Evolutionary conservation across 73 alveolate genomes (phyloP), one percentile per base, ranked within the genome.

Genomic region (Paramecium sexaurelia): DNA sequence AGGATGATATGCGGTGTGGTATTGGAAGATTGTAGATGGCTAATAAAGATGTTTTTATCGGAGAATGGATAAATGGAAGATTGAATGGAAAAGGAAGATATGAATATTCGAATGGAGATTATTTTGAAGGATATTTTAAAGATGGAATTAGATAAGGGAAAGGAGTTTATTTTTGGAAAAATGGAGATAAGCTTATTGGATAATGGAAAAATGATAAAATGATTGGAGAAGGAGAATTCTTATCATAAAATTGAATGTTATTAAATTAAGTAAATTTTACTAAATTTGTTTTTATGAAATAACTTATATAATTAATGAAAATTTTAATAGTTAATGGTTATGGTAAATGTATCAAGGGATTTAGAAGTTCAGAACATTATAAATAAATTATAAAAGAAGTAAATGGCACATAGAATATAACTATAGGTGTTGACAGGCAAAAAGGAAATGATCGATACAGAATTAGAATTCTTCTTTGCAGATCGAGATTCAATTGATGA

Each of bases 401-500:
- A 71, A 3, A 17, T 3, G 29, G 6, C 2, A 33, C 15, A 19
- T 7, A 8, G 13, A 27, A 51, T 51, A 17, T 15, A 8, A 27
- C 17, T 35, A 1, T 71, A 71, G 86, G 43, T 71, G 6, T 43
- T 78, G 17, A 37, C 73, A 29, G 87, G 94, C 13, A 39, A 88
- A 47, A 88, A 69, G 27, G 94, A 88, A 47, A 68, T 88, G 87
- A 88, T 88, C 36, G 94, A 88, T 29, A 88, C 94, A 67, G 94
- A 88, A 47, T 55, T 82, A 69, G 94, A 88, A 37, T 88, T 88
- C 73, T 88, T 88, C 51, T 47, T 88, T 68, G 55, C 87, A 17
- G 94, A 88, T 88, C 39, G 87, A 22, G 87, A 37, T 24, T 56
- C 73, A 24, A 88, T 88, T 11, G 96, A 93, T 91, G 98, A 96